Percentiles rank a stretch among this genome's conserved stretches.
phyloP scores from a whole-genome alignment of 2,329 filamentous ascomycete species.

The Neocucurbitaria cava region DNA sequence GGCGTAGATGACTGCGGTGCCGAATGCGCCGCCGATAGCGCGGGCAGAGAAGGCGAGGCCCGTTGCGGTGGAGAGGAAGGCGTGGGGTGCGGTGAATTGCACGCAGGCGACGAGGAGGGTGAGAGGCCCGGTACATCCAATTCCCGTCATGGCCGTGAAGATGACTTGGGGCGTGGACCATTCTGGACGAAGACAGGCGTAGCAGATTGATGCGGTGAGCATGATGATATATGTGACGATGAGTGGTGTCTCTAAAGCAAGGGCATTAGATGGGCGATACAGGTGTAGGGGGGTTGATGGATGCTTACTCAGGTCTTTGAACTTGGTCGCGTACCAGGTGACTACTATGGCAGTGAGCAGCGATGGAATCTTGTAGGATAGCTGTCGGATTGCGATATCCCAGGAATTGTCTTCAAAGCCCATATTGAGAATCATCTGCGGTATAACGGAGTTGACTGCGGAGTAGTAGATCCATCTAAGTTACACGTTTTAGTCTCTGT shows the following conservation, averaged over 20 bases:
- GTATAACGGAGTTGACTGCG: conserved; percentile 42
- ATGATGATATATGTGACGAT: conserved; percentile 37
- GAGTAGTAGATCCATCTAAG: conserved; percentile 59
- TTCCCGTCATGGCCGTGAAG: conserved; percentile 35
- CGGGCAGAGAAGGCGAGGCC: conserved; percentile 43
- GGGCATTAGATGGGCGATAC: background rate
- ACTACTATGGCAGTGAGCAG: conserved; percentile 29
- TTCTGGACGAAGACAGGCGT: conserved; percentile 31
- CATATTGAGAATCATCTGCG: conserved; percentile 41
- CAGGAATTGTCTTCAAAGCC: conserved; percentile 40
- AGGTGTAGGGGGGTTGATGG: background rate
- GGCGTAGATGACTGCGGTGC: conserved; percentile 39
- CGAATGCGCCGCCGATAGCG: conserved; percentile 43
- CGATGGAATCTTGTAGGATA: conserved; percentile 36
- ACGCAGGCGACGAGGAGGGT: conserved; percentile 42
- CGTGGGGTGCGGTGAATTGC: conserved; percentile 42
- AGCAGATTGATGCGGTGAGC: conserved; percentile 35
- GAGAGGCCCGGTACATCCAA: conserved; percentile 38
- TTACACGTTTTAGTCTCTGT: background rate
- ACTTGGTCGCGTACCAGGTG: conserved; percentile 36
- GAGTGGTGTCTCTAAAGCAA: conserved; percentile 33
- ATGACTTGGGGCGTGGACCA: conserved; percentile 36
- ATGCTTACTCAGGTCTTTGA: conserved; percentile 37
- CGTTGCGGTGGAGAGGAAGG: conserved; percentile 39
- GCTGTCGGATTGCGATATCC: conserved; percentile 39